Percentiles rank a stretch among this genome's conserved stretches.
phyloP scores from a whole-genome alignment of 495 filamentous ascomycete genomes.

The Aspergillus funiculosus region DNA sequence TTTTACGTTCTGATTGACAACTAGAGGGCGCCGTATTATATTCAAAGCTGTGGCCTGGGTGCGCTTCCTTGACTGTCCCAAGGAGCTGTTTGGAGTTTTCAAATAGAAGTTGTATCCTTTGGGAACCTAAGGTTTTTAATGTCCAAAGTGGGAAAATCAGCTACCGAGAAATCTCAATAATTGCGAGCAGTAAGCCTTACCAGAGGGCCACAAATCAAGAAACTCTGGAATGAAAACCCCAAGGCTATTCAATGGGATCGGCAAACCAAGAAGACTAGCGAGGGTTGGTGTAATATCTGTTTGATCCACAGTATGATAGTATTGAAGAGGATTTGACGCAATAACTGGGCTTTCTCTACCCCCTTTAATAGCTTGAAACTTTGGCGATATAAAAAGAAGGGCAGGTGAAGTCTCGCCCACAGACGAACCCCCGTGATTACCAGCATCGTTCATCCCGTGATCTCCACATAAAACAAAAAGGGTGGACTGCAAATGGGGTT shows the following conservation, averaged over 20 bases:
- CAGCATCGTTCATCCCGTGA: slow-evolving; percentile 98
- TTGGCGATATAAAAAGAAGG: slow-evolving; percentile 86
- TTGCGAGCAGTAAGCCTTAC: slow-evolving; percentile 27
- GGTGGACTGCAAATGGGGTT: slow-evolving; percentile 66
- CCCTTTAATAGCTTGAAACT: slow-evolving; percentile 53
- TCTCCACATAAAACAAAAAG: slow-evolving; percentile 86
- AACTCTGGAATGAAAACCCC: slow-evolving; percentile 81
- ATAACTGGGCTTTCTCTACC: slow-evolving; percentile 38
- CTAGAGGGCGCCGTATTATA: slow-evolving; percentile 22
- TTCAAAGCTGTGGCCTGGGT: slow-evolving; percentile 52
- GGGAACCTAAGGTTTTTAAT: slow-evolving; percentile 23
- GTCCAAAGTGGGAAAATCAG: slow-evolving; percentile 15
- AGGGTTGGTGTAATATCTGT: slow-evolving; percentile 88
- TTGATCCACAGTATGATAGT: slow-evolving; percentile 80
- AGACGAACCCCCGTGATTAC: slow-evolving; percentile 92
- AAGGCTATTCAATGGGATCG: slow-evolving; percentile 85
- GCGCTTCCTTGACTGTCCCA: slow-evolving; percentile 64
- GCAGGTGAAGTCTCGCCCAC: slow-evolving; percentile 91
- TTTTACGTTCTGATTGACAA: slow-evolving; percentile 39
- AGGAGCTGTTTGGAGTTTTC: slow-evolving; percentile 76
- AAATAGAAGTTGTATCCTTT: slow-evolving; percentile 60
- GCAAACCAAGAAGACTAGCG: slow-evolving; percentile 80
- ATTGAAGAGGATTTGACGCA: slow-evolving; percentile 56
- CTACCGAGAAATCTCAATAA: not conserved
- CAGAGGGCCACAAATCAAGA: slow-evolving; percentile 63